Percentiles rank a stretch among this genome's conserved stretches.
Conservation (phyloP, 371 early-diverging fungal species). For the Saksenaea vasiformis region DNA sequence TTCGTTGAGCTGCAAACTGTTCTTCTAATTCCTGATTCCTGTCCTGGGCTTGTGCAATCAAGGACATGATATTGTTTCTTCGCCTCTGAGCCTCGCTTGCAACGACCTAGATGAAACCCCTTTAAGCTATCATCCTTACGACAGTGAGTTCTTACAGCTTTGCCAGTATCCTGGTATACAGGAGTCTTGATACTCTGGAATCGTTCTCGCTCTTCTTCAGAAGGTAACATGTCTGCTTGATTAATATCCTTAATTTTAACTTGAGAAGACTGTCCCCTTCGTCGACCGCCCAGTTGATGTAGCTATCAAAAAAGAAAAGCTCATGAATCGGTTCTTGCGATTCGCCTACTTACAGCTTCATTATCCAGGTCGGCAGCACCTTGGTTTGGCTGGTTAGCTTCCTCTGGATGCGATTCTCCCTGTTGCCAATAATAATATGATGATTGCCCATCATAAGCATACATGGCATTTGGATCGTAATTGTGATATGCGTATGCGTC, state of each 20-base stretch:
- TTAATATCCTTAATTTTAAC: conserved; percentile 54
- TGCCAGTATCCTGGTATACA: conserved; percentile 24
- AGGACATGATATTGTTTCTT: conserved; percentile 79
- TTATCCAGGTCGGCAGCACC: conserved; percentile 31
- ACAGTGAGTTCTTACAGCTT: conserved; percentile 16
- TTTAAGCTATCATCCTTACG: not conserved
- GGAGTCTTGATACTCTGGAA: conserved; percentile 25
- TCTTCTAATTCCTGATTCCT: conserved; percentile 67
- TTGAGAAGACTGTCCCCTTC: conserved; percentile 38
- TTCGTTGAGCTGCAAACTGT: conserved; percentile 62
- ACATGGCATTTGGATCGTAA: conserved; percentile 51
- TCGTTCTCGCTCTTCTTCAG: conserved; percentile 42
- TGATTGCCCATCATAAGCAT: conserved; percentile 47
- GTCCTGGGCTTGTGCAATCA: conserved; percentile 73
- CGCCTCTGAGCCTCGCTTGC: conserved; percentile 62
- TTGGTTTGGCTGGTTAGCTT: conserved; percentile 27
- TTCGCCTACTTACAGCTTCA: conserved; percentile 40
- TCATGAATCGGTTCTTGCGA: not conserved
- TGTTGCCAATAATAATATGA: conserved; percentile 49
- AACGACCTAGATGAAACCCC: conserved; percentile 17
- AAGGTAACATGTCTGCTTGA: conserved; percentile 51
- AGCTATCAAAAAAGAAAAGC: conserved; percentile 32
- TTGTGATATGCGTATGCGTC: conserved; percentile 30
- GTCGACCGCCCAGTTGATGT: conserved; percentile 44
- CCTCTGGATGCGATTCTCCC: conserved; percentile 34